phyloP scores from a whole-genome alignment of 2,329 filamentous ascomycete species.

The Pleurostoma richardsiae region DNA sequence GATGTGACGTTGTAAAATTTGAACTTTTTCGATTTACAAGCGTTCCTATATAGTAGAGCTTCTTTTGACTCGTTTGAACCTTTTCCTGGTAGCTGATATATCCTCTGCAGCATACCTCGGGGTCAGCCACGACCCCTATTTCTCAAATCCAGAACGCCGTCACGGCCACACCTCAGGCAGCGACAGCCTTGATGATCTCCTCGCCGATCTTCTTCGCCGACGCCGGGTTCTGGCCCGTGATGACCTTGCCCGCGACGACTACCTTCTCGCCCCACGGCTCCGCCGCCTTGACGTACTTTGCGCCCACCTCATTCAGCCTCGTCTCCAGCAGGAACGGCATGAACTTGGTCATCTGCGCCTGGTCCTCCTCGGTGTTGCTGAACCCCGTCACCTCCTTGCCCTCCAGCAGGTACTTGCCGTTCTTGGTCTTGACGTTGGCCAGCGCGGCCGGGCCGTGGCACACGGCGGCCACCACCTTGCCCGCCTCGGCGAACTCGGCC shows the following conservation, averaged over 20 bases:
- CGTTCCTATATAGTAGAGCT: too few species aligned
- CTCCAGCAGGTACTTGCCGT: constrained; percentile 48
- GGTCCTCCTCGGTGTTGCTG: constrained; percentile 50
- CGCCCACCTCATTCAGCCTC: constrained; percentile 44
- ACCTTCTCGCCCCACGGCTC: constrained; percentile 45
- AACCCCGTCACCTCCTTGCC: constrained; percentile 57
- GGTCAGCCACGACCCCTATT: not conserved
- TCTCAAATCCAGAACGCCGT: not conserved
- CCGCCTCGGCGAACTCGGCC: constrained; percentile 54
- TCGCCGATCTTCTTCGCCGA: constrained; percentile 46
- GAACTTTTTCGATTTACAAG: too few species aligned
- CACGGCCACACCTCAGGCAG: not conserved
- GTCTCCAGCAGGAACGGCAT: constrained; percentile 60
- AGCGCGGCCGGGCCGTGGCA: constrained; percentile 66
- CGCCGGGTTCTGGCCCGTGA: constrained; percentile 55
- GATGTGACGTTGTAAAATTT: too few species aligned
- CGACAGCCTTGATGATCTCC: constrained; percentile 43
- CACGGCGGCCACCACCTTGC: constrained; percentile 61
- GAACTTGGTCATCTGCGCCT: constrained; percentile 26
- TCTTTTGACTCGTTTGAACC: not conserved
- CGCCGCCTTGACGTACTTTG: constrained; percentile 49
- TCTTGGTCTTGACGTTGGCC: constrained; percentile 45
- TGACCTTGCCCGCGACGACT: constrained; percentile 44
- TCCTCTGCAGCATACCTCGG: not conserved
- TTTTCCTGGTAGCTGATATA: not conserved